These are phyloP conservation scores for Selenicereus undatus DNA, from an alignment of 148 eudicot species.

Conservation along the genomic window DNA sequence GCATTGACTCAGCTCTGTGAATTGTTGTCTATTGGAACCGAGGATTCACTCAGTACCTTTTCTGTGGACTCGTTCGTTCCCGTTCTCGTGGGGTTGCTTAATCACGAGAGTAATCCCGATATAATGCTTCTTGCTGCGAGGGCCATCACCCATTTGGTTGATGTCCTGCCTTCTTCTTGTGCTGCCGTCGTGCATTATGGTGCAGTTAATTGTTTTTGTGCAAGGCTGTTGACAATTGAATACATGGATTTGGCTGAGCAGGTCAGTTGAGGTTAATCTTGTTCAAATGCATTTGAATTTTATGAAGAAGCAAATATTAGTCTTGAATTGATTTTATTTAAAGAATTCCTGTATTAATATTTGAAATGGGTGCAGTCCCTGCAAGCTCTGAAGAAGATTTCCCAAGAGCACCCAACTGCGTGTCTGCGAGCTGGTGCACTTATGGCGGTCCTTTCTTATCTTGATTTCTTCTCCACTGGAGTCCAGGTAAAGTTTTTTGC, in stretches of 20 bases:
- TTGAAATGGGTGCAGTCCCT: conserved; percentile 56
- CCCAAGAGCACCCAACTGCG: conserved; percentile 97
- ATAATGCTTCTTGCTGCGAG: conserved; percentile 95
- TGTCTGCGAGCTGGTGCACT: conserved; percentile 95
- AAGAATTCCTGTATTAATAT: not conserved
- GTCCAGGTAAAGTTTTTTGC: conserved; percentile 62
- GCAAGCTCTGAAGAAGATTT: conserved; percentile 97
- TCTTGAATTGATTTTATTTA: conserved; percentile 3
- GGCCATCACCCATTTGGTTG: conserved; percentile 88
- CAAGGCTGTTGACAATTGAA: conserved; percentile 82
- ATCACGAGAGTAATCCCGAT: conserved; percentile 93
- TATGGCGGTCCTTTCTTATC: conserved; percentile 98
- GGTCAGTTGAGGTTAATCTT: conserved; percentile 36
- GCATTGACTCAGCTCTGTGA: conserved; percentile 96
- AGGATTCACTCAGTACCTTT: conserved; percentile 86
- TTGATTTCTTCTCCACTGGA: conserved; percentile 96
- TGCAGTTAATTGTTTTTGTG: conserved; percentile 82
- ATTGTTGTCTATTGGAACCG: conserved; percentile 82
- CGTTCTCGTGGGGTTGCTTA: conserved; percentile 83
- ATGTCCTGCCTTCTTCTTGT: conserved; percentile 87
- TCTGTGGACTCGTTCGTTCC: conserved; percentile 94
- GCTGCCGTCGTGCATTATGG: conserved; percentile 98
- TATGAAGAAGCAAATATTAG: not conserved
- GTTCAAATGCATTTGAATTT: not conserved
- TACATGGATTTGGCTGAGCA: conserved; percentile 99